Conservation (phyloP, 176 grass and related monocot species). For the Triticum timopheevii region DNA sequence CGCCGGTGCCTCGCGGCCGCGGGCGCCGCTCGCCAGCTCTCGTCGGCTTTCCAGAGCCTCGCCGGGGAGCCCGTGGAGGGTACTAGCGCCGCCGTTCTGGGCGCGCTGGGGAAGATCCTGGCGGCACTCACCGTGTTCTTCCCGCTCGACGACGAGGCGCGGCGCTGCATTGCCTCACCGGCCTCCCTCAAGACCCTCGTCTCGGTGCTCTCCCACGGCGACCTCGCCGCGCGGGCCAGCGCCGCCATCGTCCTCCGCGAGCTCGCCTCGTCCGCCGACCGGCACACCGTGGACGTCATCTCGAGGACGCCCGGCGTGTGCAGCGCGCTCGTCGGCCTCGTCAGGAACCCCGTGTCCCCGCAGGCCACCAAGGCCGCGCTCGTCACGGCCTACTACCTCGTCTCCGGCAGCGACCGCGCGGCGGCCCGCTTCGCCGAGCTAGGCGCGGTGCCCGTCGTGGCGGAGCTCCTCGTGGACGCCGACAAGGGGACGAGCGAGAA, state of each 20-base stretch:
- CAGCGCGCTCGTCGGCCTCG: conserved; percentile 41
- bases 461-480: conserved; percentile 65
- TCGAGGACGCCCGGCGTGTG: conserved; percentile 17
- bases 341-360: conserved; percentile 50
- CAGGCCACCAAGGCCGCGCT: conserved; percentile 67
- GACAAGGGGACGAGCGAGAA: conserved; percentile 81
- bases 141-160: conserved; percentile 55
- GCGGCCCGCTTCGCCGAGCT: conserved; percentile 32
- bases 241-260: conserved; percentile 58
- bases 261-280: conserved; percentile 47
- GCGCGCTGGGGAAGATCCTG: conserved; percentile 46
- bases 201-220: conserved; percentile 40
- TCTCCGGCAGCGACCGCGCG: conserved; percentile 22
- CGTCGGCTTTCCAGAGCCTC: conserved; percentile 39
- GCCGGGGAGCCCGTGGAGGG: conserved; percentile 12
- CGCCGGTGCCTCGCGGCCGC: conserved; percentile 31
- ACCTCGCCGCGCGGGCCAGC: conserved; percentile 38
- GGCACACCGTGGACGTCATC: conserved; percentile 32
- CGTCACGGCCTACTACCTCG: conserved; percentile 65
- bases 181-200: conserved; percentile 48
- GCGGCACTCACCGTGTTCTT: conserved; percentile 50
- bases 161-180: conserved; percentile 47
- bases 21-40: conserved; percentile 29
- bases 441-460: conserved; percentile 25
- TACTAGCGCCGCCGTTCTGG: not conserved